Evolutionary conservation across 768 basidiomycete genomes (phyloP), one percentile per base, ranked within the genome.

Genomic region (Lentinula edodes): DNA sequence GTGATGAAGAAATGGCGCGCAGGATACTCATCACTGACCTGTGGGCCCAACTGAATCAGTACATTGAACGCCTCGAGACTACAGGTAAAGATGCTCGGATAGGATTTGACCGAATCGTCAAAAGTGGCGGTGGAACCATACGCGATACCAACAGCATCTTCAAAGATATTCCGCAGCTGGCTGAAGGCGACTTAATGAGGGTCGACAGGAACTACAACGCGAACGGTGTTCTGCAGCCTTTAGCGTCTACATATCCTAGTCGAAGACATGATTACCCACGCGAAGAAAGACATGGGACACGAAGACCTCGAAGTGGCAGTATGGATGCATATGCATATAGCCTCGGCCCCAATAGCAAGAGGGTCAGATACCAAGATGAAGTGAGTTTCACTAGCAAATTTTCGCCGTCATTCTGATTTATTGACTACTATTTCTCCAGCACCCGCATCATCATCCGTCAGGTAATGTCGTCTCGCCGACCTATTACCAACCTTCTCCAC

Each of bases 401-500:
- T 43, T 28, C 16, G 15, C 55, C 18, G 18, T 55, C 10, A 8
- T 16, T 1, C 10, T 36, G n/a, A n/a, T 45, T 36, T 18, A 35
- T 39, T 54, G 6, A 54, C 35, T 36, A 36, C 20, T 20, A 8
- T 54, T 16, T 43, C 28, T 13, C 16, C 20, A 38, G 23, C 39
- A 41, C 13, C 18, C 55, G 16, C 55, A 55, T 55, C 53, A 55
- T 41, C 53, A 43, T 45, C 15, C 35, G 53, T 54, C 53, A 54
- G 53, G 35, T 18, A 54, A 36, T 36, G 53, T 36, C 34, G 36
- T 56, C 18, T 56, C 38, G 15, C 55, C 55, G 23, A 32, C 39
- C 23, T 43, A 56, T 32, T 42, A 41, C 39, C 55, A 38, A 20
- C 5, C 74, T 9, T 8, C 63, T 10, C 50, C 62, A 20, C 62